Percentiles rank a stretch among this genome's conserved stretches.
phyloP scores from a whole-genome alignment of 2,329 filamentous ascomycete species.

The Didymella segeticola region DNA sequence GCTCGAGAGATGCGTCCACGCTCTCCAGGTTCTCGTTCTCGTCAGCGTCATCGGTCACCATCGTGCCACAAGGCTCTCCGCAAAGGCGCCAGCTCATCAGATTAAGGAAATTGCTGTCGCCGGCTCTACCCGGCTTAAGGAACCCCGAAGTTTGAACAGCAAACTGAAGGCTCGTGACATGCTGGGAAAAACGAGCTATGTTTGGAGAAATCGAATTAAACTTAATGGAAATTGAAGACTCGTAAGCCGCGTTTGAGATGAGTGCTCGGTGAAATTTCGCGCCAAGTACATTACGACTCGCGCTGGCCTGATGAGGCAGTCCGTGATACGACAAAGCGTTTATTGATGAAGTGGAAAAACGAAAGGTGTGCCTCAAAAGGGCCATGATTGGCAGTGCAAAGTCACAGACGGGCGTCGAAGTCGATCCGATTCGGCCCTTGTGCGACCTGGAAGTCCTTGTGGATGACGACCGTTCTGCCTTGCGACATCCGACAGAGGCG shows the following conservation, averaged over 20 bases:
- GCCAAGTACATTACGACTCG: slow-evolving; percentile 6
- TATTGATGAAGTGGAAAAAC: neutral
- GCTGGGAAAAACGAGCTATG: slow-evolving; percentile 1
- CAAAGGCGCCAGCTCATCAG: slow-evolving; percentile 31
- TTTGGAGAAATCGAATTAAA: slow-evolving; percentile 25
- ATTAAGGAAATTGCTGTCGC: slow-evolving; percentile 32
- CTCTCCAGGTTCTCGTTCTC: slow-evolving; percentile 30
- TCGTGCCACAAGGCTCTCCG: slow-evolving; percentile 16
- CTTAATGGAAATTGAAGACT: slow-evolving; percentile 16
- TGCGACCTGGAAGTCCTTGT: slow-evolving; percentile 15
- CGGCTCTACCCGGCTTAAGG: slow-evolving; percentile 28
- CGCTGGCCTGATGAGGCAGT: slow-evolving; percentile 8
- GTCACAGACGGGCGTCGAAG: slow-evolving; percentile 8
- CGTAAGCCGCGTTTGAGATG: slow-evolving; percentile 14
- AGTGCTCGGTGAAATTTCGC: slow-evolving; percentile 13
- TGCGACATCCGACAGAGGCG: slow-evolving; percentile 20
- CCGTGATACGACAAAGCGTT: slow-evolving; percentile 13
- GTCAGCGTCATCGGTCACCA: slow-evolving; percentile 29
- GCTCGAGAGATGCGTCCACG: slow-evolving; percentile 5
- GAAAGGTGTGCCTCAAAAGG: slow-evolving; percentile 1
- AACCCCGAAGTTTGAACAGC: slow-evolving; percentile 18
- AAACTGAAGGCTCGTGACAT: slow-evolving; percentile 21
- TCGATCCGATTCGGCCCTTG: slow-evolving; percentile 20
- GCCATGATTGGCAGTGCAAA: slow-evolving; percentile 5
- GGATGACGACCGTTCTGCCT: slow-evolving; percentile 31